phyloP scores from a whole-genome alignment of 495 filamentous ascomycete genomes.

The Xylaria intraflava region DNA sequence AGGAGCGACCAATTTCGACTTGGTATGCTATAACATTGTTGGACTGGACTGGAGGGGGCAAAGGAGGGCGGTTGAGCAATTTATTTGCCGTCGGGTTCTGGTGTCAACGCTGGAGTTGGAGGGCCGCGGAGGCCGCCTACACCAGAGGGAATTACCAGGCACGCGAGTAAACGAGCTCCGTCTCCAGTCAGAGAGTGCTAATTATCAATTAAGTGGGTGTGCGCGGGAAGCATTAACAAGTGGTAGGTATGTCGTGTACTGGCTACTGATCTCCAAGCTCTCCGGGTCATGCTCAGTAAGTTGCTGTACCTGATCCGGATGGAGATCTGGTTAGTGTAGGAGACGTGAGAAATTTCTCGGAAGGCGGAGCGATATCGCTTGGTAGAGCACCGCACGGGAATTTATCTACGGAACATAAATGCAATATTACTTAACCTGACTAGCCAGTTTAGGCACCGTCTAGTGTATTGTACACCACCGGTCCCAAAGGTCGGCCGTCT shows the following conservation, averaged over 20 bases:
- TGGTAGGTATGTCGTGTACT: neutral
- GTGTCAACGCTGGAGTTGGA: constrained; percentile 8
- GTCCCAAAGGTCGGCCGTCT: no score
- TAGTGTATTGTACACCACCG: no score
- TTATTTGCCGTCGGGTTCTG: constrained; percentile 12
- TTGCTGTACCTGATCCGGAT: constrained; percentile 7
- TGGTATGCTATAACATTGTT: constrained; percentile 24
- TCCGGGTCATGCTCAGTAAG: constrained; percentile 13
- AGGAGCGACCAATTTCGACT: constrained; percentile 20
- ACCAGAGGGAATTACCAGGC: neutral
- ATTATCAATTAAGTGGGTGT: constrained; percentile 22
- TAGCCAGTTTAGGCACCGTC: no score
- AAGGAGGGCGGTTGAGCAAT: constrained; percentile 5
- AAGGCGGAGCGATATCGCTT: constrained; percentile 13
- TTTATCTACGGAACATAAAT: no score
- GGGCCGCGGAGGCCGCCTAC: neutral
- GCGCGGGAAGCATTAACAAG: neutral
- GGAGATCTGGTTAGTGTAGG: neutral
- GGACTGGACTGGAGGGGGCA: constrained; percentile 8
- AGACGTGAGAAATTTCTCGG: constrained; percentile 6
- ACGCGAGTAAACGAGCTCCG: neutral
- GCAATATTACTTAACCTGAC: no score
- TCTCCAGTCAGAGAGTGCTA: constrained; percentile 10
- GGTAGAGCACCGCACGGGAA: neutral
- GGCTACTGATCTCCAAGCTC: neutral